Evolutionary conservation across 2,329 filamentous ascomycete genomes (phyloP), one percentile per base, ranked within the genome.

Genomic region (Gnomoniopsis smithogilvyi): DNA sequence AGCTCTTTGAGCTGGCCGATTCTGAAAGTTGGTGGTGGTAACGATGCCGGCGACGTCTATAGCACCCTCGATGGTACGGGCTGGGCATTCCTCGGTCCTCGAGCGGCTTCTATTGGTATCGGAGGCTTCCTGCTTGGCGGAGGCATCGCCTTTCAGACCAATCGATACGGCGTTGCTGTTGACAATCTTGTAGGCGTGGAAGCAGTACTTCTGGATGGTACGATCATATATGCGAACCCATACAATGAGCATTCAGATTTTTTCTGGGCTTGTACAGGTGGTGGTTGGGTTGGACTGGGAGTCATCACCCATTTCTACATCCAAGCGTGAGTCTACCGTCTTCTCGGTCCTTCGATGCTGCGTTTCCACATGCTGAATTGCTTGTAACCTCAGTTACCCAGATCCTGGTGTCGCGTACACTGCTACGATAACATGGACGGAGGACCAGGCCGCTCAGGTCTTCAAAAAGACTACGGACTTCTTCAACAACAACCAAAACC

Each of bases 201-300:
- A 21, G 48, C 56, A 12, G 58, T 60, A 15, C 58, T 60, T 34
- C 47, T 60, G 30, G 45, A 52, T 26, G 58, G 58, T 33, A 22
- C 49, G 15, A 50, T 60, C 33, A 52, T 60, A 52, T 60, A 60
- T 33, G 58, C 58, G 12, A 60, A 52, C 53, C 58, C 58, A n/a
- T 51, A 60, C 52, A 60, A 60, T 26, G 26, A 48, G 36, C 49
- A 60, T 17, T 38, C 26, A 8, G 58, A 60, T 30, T 38, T 60
- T 24, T 60, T 60, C 34, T 60, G 58, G 58, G 58, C 58, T 2
- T 47, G 47, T n/a, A 60, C 58, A n/a, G 58, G 58, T 14, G 58
- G 36, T 33, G 58, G 58, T 17, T 60, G 58, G 58, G 46, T 56
- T 30, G 53, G 53, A 3, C 38, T 56, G 24, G 58, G 58, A 7